Conservation (phyloP, 177 flowering plant species). For the Vitis hybrid region DNA sequence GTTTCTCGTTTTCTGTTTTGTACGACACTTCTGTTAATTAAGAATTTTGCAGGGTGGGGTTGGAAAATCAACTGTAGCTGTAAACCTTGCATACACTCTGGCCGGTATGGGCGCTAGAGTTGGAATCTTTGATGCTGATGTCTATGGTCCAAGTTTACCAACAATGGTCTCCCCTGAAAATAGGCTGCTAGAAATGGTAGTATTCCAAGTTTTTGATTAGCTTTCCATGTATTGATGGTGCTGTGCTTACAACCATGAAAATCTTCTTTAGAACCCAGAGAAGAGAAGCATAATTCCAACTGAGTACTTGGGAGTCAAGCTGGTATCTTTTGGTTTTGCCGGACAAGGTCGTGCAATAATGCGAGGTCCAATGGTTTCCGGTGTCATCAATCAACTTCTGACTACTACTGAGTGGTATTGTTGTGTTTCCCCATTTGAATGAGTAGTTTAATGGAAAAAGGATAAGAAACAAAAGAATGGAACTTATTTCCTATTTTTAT, state of each 20-base stretch:
- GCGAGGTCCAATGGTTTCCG: slow-evolving; percentile 99
- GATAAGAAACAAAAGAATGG: too few relatives aligned
- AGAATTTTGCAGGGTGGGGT: slow-evolving; percentile 85
- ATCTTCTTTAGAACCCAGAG: slow-evolving; percentile 74
- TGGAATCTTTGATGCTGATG: slow-evolving; percentile 99
- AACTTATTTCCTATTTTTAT: too few relatives aligned
- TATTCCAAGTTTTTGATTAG: slow-evolving; percentile 1
- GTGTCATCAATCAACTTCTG: slow-evolving; percentile 90
- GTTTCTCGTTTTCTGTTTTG: neutral
- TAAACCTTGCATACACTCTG: slow-evolving; percentile 91
- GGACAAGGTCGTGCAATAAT: slow-evolving; percentile 99
- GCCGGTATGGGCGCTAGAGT: slow-evolving; percentile 98
- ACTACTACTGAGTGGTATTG: slow-evolving; percentile 93
- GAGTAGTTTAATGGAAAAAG: too few relatives aligned
- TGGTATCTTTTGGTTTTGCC: slow-evolving; percentile 98
- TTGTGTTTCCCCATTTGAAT: neutral
- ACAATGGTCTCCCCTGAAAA: slow-evolving; percentile 97
- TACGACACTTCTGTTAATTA: slow-evolving; percentile 10
- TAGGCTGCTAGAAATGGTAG: slow-evolving; percentile 85
- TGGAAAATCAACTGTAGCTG: slow-evolving; percentile 95
- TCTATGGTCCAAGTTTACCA: slow-evolving; percentile 98
- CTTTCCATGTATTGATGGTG: slow-evolving; percentile 7
- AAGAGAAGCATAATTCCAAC: slow-evolving; percentile 84
- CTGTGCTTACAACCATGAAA: slow-evolving; percentile 24
- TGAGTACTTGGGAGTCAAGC: slow-evolving; percentile 89